Base-by-base conservation (phyloP, 257 asterid genomes). In the Solanum sitiens region DNA sequence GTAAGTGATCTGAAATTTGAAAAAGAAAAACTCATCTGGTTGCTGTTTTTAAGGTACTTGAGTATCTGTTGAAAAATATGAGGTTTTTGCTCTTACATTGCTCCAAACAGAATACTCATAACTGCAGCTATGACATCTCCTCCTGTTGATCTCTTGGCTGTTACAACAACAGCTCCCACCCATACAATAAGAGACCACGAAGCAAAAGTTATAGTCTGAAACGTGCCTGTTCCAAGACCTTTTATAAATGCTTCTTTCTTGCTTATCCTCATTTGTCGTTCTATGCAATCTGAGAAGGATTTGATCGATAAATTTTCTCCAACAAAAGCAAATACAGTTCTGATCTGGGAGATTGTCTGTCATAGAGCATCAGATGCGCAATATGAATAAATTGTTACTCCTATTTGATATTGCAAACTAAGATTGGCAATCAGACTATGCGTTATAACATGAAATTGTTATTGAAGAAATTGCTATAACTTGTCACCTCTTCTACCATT, bases 41-140 rank as follows among this genome's bases (percentile, higher is more conserved):
- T 42, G 82, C 44, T 47, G 63, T 61, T 21, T 11, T 33, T 77
- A 76, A 50, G 8, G 74, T 42, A 12, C 8, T 72, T 79, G 61
- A 27, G 53, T 42, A n/a, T 39, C 80, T 42, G 21, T 45, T 67
- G 30, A 40, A 65, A 39, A 61, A 71, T 33, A 14, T 42, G 87
- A 50, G 44, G 3, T 50, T 65, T 61, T 86, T 47, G 80, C 65
- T 89, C 98, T 89, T 93, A 95, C 98, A 95, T 95, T 44, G 98
- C 98, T 86, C 98, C 98, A 72, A 95, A 95, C 83, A 95, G 97
- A 87, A 95, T 94, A 90, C 98, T 93, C 98, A 95, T 95, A 87
- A 95, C 97, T 72, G 98, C 96, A 86, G 98, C 98, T 63, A 95
- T 94, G 88, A 94, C 94, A 77, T 94, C 93, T 44, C 97, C 98